A percentile compares a stretch with the other conserved stretches of the same genome.
Conservation (phyloP, 1,284 basidiomycete species). For the Cerrena zonata region DNA sequence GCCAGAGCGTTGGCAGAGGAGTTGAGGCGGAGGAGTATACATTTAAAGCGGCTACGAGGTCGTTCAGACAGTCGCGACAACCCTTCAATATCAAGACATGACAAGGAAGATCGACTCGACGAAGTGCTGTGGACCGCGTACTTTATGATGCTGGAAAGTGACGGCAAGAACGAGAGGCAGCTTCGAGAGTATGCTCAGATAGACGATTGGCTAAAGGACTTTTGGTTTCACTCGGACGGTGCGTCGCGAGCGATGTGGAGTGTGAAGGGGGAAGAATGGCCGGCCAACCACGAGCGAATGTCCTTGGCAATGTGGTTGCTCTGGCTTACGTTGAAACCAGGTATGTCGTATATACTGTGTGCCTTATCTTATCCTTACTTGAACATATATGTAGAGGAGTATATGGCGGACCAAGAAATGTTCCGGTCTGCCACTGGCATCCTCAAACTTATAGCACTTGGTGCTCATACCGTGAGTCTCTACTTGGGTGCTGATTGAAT, state of each 20-base stretch:
- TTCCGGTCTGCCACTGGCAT: constrained; percentile 44
- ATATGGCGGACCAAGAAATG: constrained; percentile 33
- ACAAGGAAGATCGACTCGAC: constrained; percentile 26
- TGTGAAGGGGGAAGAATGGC: constrained; percentile 29
- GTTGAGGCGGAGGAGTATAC: constrained; percentile 45
- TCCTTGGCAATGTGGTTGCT: constrained; percentile 37
- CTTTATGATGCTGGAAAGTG: constrained; percentile 54
- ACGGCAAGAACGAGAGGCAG: constrained; percentile 44
- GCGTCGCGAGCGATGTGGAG: constrained; percentile 28
- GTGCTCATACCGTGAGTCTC: constrained; percentile 55
- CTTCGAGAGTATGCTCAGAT: constrained; percentile 35
- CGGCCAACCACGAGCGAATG: constrained; percentile 27
- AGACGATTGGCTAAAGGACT: constrained; percentile 33
- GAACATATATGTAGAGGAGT: constrained; percentile 37
- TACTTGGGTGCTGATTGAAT: constrained; percentile 8
- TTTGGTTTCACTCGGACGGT: constrained; percentile 32
- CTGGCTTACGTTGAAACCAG: constrained; percentile 51
- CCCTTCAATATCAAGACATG: constrained; percentile 14
- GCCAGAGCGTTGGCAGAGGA: constrained; percentile 30
- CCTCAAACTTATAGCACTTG: constrained; percentile 57
- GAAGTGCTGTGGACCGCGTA: constrained; percentile 45
- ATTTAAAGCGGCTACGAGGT: constrained; percentile 47
- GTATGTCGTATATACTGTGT: constrained; percentile 32
- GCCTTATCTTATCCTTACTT: neutral
- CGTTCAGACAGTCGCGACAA: constrained; percentile 29